Evolutionary conservation across 345 rosid genomes (phyloP), one percentile per base, ranked within the genome.

Genomic region (Salix brachista): DNA sequence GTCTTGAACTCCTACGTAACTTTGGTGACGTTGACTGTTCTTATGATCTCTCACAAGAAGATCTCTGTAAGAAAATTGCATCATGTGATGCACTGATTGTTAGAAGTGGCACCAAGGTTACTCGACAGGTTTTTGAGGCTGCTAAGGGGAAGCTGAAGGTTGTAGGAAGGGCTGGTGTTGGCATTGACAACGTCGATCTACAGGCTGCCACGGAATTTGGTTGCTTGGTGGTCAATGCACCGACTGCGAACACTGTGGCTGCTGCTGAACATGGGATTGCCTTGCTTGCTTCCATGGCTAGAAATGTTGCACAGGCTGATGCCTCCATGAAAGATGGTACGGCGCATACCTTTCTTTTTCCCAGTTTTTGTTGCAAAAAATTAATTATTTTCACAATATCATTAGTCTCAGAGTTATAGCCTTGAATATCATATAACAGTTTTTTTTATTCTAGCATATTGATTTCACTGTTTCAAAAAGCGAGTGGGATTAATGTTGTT

Each of bases 311-410:
- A 6, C 98, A 89, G 81, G 89, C 97, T 25, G 94, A 90, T 54
- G 98, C 97, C 72, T 93, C 98, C 86, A 83, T 89, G 69, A 93
- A 93, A 90, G 87, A 93, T 60, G 98, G 98, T 93, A 88, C 1
- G 98, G 98, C 91, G 85, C 1, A 10, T 2, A 14, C 17, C 17
- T 0, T 8, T 50, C 17, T 46, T 48, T 52, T 25, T 46, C 26
- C 41, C 18, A 21, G 4, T 21, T 30, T 56, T 56, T 54, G 26
- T 13, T 54, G 4, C 10, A n/a, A 16, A 7, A 8, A 18, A 28
- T 0, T 9, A 56, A 56, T 56, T 23, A 44, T 12, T 2, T 44
- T 13, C 48, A 44, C 48, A 10, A 12, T 44, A 12, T 44, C 12
- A 12, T 44, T 44, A 4, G 4, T 34, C 36, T 44, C 16, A 12